phyloP scores from a whole-genome alignment of 2,329 filamentous ascomycete genomes.

The Neopestalotiopsis sp. region DNA sequence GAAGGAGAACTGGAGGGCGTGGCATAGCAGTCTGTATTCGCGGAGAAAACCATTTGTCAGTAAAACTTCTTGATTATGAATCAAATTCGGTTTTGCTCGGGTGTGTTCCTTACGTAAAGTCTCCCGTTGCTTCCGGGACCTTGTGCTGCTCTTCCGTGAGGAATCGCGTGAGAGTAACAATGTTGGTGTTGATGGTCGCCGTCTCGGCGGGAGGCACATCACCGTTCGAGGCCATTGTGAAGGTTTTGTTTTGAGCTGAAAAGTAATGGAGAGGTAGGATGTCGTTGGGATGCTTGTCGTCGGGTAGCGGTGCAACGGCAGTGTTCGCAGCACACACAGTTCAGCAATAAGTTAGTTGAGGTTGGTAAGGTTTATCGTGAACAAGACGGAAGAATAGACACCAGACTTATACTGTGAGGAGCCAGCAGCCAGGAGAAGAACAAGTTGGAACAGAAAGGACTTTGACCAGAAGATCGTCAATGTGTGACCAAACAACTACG shows the following conservation, averaged over 20 bases:
- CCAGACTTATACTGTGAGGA: not conserved
- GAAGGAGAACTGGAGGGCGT: constrained; percentile 98
- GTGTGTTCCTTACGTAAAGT: constrained; percentile 80
- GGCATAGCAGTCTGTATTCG: constrained; percentile 79
- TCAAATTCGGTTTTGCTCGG: not conserved
- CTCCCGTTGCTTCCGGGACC: constrained; percentile 92
- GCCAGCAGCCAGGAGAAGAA: not conserved
- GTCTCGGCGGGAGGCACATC: constrained; percentile 50
- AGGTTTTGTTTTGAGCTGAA: not conserved
- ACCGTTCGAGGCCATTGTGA: constrained; percentile 33
- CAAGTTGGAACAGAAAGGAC: not conserved
- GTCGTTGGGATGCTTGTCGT: not conserved
- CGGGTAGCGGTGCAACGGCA: not conserved
- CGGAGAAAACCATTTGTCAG: not conserved
- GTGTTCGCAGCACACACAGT: not conserved
- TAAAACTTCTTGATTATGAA: not conserved
- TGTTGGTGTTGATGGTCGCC: constrained; percentile 93
- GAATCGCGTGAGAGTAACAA: constrained; percentile 93
- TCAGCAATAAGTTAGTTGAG: too few relatives aligned
- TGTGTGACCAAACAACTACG: constrained; percentile 4
- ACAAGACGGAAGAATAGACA: not conserved
- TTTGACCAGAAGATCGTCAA: constrained; percentile 7
- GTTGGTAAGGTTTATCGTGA: not conserved
- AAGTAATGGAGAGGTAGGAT: not conserved
- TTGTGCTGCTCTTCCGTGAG: constrained; percentile 95